Percentiles rank a stretch among this genome's conserved stretches.
Evolutionary conservation across 345 rosid genomes (phyloP).

Genomic region (Boechera stricta): DNA sequence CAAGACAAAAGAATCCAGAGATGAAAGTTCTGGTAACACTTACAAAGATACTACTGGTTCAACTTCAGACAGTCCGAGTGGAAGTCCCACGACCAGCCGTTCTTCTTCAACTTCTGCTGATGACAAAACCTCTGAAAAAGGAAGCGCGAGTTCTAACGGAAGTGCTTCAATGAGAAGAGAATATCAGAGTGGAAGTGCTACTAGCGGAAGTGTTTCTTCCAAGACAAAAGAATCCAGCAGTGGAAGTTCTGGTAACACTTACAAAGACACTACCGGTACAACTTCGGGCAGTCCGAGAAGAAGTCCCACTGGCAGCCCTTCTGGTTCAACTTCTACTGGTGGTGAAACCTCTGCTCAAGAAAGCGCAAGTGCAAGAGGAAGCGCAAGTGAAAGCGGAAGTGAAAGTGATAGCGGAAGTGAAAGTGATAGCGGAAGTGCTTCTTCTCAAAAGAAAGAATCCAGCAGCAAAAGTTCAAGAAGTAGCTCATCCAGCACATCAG

Average conservation of each 20-base stretch:
- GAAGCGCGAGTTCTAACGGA: not conserved
- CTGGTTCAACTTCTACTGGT: not conserved
- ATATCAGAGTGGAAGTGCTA: not conserved
- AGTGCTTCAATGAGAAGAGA: not conserved
- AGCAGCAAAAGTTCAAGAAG: not conserved
- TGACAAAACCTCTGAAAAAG: not conserved
- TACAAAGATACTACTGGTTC: too few species aligned
- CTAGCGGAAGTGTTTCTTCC: not conserved
- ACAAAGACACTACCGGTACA: not conserved
- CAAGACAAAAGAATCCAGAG: too few species aligned
- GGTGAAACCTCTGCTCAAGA: not conserved
- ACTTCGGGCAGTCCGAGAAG: not conserved
- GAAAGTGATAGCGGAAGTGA: not conserved
- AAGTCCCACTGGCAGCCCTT: not conserved
- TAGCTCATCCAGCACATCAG: slow-evolving; percentile 5
- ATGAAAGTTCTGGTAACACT: too few species aligned
- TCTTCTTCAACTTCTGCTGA: too few species aligned
- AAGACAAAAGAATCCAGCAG: not conserved
- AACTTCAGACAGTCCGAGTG: too few species aligned
- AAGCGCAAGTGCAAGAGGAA: not conserved
- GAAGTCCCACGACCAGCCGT: too few species aligned
- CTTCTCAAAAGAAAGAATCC: slow-evolving; percentile 1
- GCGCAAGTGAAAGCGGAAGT: not conserved
- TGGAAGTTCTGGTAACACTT: not conserved
- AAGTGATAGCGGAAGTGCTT: not conserved